These are phyloP conservation scores for Hibiscus tridactylites DNA, from an alignment of 345 rosid genomes.

Conservation along the genomic window DNA sequence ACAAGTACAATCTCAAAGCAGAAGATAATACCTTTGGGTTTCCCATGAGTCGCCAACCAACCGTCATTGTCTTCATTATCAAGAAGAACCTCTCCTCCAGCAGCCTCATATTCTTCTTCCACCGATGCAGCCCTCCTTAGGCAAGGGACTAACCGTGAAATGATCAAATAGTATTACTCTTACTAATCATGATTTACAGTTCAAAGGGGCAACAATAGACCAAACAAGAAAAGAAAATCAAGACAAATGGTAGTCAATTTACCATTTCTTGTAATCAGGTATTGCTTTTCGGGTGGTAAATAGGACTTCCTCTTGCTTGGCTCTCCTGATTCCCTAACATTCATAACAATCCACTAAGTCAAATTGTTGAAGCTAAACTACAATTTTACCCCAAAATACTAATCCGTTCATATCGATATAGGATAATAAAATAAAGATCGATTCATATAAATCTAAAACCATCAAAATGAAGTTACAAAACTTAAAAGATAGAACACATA, in stretches of 20 bases:
- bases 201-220: background rate
- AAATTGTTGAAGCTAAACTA: background rate
- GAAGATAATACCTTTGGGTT: constrained; percentile 61
- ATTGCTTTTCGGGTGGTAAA: constrained; percentile 82
- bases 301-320: constrained; percentile 85
- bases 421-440: background rate
- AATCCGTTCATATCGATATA: background rate
- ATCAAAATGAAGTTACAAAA: background rate
- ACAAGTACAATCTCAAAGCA: background rate
- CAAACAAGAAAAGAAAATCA: background rate
- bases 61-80: constrained; percentile 96
- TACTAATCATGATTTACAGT: background rate
- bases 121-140: constrained; percentile 83
- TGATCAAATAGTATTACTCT: background rate
- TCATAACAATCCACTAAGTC: background rate
- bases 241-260: constrained; percentile 4
- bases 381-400: background rate
- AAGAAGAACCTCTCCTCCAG: constrained; percentile 89
- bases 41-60: constrained; percentile 98
- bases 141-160: constrained; percentile 66
- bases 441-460: background rate
- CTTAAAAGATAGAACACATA: background rate
- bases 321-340: constrained; percentile 88
- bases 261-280: constrained; percentile 94
- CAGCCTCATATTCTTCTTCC: constrained; percentile 90